Base-by-base conservation (phyloP, 192 early-diverging fungal species). In the Coemansia asiatica region DNA sequence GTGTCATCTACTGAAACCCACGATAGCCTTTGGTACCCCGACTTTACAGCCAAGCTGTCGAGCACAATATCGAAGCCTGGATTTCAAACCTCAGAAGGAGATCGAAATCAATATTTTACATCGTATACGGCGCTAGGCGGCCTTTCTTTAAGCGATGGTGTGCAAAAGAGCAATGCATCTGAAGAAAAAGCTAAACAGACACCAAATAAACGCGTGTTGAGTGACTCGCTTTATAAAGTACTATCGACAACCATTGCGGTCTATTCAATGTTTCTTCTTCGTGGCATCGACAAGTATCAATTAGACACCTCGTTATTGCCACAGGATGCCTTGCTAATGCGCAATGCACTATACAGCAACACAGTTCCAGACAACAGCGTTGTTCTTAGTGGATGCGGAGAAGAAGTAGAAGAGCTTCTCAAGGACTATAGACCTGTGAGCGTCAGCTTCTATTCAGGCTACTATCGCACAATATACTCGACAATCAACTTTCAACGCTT, bases 201-300 rank as follows among this genome's bases (percentile, higher is more conserved):
- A 2, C 40, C 40, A 44, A 75, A 59, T 40, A 29, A 55, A 9
- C 60, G 64, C 55, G 46, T 49, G 2, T 51, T 81, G 18, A 69
- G 67, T 29, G 56, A 64, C 22, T 67, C 79, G 60, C 64, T 81
- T 16, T 75, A 75, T 61, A 56, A 56, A 27, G 61, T 64, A n/a
- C 70, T 81, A 13, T 67, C 57, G n/a, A 75, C 79, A 18, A 60
- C 68, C 18, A 48, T 72, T 2, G 48, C 56, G n/a, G 73, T 75
- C 25, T 72, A 69, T 36, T 75, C 73, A 2, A 66, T 70, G 8
- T 63, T 72, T 6, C 56, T 75, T 9, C 10, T 72, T 48, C 79
- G 70, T 12, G 40, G 56, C 2, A 56, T 72, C 50, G 74, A 72
- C 44, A 68, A 51, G 3, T 56, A 67, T 21, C 60, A 64, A 48